Evolutionary conservation across 305 asterid species (phyloP), one percentile per base, ranked within the genome.

Genomic region (Stenogyne calaminthoides): DNA sequence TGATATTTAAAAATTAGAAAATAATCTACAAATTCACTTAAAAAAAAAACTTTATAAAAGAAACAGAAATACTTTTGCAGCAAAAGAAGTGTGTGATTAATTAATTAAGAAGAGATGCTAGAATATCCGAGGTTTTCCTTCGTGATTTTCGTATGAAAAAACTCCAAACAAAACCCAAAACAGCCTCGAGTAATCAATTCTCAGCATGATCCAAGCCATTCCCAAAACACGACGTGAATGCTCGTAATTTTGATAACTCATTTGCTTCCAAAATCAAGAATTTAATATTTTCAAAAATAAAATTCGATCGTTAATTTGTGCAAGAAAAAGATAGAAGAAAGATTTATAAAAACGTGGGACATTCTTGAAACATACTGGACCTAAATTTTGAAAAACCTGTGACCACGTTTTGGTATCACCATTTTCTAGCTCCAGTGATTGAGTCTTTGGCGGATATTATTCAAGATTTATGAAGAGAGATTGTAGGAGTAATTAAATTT

Each of bases 71-170:
- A 16, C 32, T 34, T 46, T 29, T 29, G 66, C 64, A 55, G 15
- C 36, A 32, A 32, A 32, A 9, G 46, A 58, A 51, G 66, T 10
- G 46, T 6, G 19, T 4, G 5, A 73, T 11, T 36, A 2, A 2
- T 5, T 2, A 0, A 36, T 25, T 1, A 25, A 0, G 19, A 7
- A 22, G 3, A 3, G 76, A 22, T 77, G 91, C 88, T 89, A 86
- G 70, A 36, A 70, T 67, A 89, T 89, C 87, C 89, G 96, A 83
- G 92, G 96, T 75, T 85, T 87, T 81, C 97, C 96, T 80, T 88
- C 89, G 77, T 88, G 95, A 76, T 91, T 89, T 75, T 89, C 96
- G 66, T 87, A 90, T 7, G 96, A 87, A 69, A 88, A 91, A 64
- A 90, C 82, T 19, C 97, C 88, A 63, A 90, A 85, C 18, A 88